These are phyloP conservation scores for Heterobasidion annosum DNA, from an alignment of 1,284 basidiomycete genomes.

Conservation along the genomic window DNA sequence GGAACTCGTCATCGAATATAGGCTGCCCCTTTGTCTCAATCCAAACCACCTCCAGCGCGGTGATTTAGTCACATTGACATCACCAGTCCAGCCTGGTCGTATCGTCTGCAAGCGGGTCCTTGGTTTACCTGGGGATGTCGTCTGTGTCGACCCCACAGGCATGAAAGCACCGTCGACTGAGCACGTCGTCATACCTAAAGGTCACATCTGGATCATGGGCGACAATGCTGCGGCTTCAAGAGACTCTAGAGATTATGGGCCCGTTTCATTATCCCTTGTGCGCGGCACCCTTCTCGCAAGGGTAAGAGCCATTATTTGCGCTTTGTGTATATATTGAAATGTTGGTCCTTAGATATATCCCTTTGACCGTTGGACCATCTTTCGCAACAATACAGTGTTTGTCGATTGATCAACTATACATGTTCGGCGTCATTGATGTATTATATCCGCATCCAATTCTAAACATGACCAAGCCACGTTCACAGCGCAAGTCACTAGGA, in stretches of 20 bases:
- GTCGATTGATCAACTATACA: conserved; percentile 24
- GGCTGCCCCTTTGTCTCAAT: conserved; percentile 44
- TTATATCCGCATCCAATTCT: too few species aligned
- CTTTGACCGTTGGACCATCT: conserved; percentile 32
- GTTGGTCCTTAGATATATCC: conserved; percentile 44
- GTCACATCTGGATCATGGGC: conserved; percentile 89
- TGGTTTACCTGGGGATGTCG: conserved; percentile 82
- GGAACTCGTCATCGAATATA: conserved; percentile 58
- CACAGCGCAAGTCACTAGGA: too few species aligned
- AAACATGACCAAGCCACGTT: too few species aligned
- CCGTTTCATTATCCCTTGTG: conserved; percentile 80
- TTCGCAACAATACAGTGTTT: conserved; percentile 37
- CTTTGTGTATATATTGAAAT: background rate
- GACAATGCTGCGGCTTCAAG: conserved; percentile 83
- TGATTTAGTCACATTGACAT: conserved; percentile 73
- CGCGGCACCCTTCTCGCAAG: conserved; percentile 70
- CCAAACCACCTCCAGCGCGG: conserved; percentile 58
- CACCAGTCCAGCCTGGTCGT: conserved; percentile 63
- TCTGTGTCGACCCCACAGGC: conserved; percentile 84
- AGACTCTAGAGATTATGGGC: conserved; percentile 89
- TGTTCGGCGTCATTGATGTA: too few species aligned
- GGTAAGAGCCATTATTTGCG: conserved; percentile 35
- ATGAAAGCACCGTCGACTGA: conserved; percentile 47
- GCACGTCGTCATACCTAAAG: conserved; percentile 70
- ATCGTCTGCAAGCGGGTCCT: conserved; percentile 88